Evolutionary conservation across 179 eudicot species (phyloP).

Genomic region (Silene vulgaris): DNA sequence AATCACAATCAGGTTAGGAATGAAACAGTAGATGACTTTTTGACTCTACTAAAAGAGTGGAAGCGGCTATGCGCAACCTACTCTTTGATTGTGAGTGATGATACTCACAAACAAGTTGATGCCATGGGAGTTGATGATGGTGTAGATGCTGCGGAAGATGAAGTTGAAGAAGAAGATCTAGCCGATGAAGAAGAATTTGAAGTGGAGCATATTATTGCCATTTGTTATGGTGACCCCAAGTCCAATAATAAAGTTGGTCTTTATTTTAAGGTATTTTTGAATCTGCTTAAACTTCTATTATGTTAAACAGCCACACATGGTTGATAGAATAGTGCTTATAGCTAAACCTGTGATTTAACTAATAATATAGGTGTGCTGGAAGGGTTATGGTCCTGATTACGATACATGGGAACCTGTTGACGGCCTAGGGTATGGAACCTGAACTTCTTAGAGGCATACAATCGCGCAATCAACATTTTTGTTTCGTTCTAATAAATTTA

Average conservation of each 20-base stretch:
- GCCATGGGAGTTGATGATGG: slow-evolving; percentile 23
- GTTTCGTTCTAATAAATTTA: neutral
- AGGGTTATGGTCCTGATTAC: slow-evolving; percentile 58
- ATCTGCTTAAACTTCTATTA: neutral
- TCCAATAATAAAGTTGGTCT: slow-evolving; percentile 28
- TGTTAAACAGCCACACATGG: neutral
- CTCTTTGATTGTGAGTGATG: slow-evolving; percentile 24
- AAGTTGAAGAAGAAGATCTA: slow-evolving; percentile 18
- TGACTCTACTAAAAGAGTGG: slow-evolving; percentile 63
- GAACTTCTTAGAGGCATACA: neutral
- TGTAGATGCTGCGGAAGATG: slow-evolving; percentile 24
- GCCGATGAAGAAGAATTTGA: slow-evolving; percentile 44
- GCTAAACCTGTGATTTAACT: neutral
- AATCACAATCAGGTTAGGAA: slow-evolving; percentile 54
- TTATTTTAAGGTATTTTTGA: slow-evolving; percentile 53
- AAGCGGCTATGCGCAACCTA: slow-evolving; percentile 43
- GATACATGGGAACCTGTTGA: slow-evolving; percentile 87
- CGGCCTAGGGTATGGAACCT: slow-evolving; percentile 49
- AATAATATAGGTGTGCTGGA: slow-evolving; percentile 61
- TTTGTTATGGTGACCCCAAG: slow-evolving; percentile 69
- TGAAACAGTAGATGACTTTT: slow-evolving; percentile 71
- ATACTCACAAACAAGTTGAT: slow-evolving; percentile 21
- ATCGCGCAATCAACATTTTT: neutral
- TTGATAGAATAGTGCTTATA: neutral
- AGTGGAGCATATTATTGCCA: slow-evolving; percentile 53